Base-by-base conservation (phyloP, 2,329 filamentous ascomycete genomes). In the Monosporascus ibericus region DNA sequence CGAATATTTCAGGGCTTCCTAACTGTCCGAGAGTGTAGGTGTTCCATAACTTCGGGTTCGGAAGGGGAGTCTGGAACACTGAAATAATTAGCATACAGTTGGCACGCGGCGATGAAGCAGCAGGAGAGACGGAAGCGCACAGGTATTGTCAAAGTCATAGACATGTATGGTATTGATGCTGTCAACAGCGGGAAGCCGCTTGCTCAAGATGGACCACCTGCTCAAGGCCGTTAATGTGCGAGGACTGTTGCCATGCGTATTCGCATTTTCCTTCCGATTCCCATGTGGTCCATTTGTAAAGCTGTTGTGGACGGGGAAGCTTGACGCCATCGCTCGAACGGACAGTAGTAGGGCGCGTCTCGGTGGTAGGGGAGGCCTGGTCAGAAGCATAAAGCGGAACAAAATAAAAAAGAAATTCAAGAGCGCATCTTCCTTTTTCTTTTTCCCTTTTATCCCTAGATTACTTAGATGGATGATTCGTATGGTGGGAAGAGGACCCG, bases 141-240 rank as follows among this genome's bases (percentile, higher is more conserved):
- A 74, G 38, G 92, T 97, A 66, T 99, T 97, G 72, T 99, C 94
- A 70, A 97, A 99, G 70, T 99, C 94, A 74, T 97, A 97, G 60
- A 99, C 81, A 67, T 97, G 92, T 49, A 99, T 84, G 8, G 84
- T 74, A 67, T 83, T 90, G 70, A 97, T 86, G 51, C 82, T 76
- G 42, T 87, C 77, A 11, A 84, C 77, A 34, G 82, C 80, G 62
- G 90, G 89, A 36, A 94, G 76, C 55, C 86, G 80, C 65, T 83
- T 86, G 64, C 85, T 84, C 55, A 86, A 75, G 60, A 91, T 84
- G 40, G 90, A 95, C 92, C 92, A 96, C 60, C 92, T 79, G 69
- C 86, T 86, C 57, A 96, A 74, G 42, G 86, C 82, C 17, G 90
- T 95, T 54, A 88, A 70, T 1, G 90, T 95, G 60, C 68, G 60